These are phyloP conservation scores for Eleusine coracana DNA, from an alignment of 176 grass and related monocot genomes.

Conservation along the genomic window DNA sequence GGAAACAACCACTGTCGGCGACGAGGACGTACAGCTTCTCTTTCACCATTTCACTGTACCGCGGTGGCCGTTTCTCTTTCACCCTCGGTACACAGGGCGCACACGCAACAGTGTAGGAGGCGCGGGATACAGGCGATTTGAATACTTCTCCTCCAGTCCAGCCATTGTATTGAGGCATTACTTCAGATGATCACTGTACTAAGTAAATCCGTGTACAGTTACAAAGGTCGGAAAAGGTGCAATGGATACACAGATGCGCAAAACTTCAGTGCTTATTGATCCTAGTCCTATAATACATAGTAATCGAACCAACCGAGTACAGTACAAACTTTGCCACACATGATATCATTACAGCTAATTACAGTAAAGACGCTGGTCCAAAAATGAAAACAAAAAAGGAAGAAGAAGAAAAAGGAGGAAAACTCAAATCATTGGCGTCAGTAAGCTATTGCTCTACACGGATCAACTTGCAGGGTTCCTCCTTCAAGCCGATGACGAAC, in stretches of 20 bases:
- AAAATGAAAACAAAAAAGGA: not conserved
- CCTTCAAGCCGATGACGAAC: not conserved
- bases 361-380: not conserved
- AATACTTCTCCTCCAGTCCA: too few relatives aligned
- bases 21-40: not conserved
- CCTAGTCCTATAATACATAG: not conserved
- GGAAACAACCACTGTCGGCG: not conserved
- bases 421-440: not conserved
- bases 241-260: too few relatives aligned
- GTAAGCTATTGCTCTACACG: slow-evolving; percentile 34
- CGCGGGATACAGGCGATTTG: too few relatives aligned
- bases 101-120: too few relatives aligned
- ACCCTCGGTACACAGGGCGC: too few relatives aligned
- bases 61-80: too few relatives aligned
- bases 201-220: too few relatives aligned
- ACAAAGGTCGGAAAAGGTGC: too few relatives aligned
- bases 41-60: too few relatives aligned
- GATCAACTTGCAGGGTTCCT: not conserved
- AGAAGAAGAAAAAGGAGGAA: not conserved
- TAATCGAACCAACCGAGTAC: not conserved
- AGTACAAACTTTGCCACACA: not conserved
- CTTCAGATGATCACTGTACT: not conserved
- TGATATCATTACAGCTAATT: slow-evolving; percentile 12
- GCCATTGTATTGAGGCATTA: too few relatives aligned
- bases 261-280: slow-evolving; percentile 16